These are phyloP conservation scores for Chloris gayana DNA, from an alignment of 176 grass and related monocot genomes.

Conservation along the genomic window DNA sequence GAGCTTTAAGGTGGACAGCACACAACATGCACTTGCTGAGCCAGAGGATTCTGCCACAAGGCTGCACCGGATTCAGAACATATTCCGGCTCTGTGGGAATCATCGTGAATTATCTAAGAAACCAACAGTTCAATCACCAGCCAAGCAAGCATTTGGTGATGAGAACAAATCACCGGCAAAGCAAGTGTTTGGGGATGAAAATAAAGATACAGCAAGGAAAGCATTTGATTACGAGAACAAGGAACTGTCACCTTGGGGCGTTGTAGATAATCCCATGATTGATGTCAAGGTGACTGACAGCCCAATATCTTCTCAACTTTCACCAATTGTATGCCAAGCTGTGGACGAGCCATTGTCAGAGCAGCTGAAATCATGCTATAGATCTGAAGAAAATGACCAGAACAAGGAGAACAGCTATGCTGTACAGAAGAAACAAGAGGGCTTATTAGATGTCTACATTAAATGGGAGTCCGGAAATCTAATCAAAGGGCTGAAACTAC, in stretches of 20 bases:
- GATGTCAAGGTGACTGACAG: slow-evolving; percentile 56
- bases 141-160: slow-evolving; percentile 38
- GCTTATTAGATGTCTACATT: slow-evolving; percentile 78
- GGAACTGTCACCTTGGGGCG: too few species aligned
- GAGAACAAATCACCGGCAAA: slow-evolving; percentile 41
- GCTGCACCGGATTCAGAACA: slow-evolving; percentile 75
- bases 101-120: slow-evolving; percentile 64
- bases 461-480: slow-evolving; percentile 87
- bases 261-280: slow-evolving; percentile 42
- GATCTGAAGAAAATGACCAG: slow-evolving; percentile 18
- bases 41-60: slow-evolving; percentile 50
- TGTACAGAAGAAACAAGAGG: slow-evolving; percentile 32
- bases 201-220: too few species aligned
- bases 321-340: slow-evolving; percentile 52
- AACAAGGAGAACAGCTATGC: slow-evolving; percentile 38
- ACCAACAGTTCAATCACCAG: slow-evolving; percentile 9
- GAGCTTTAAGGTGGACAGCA: slow-evolving; percentile 23
- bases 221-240: too few species aligned
- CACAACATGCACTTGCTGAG: slow-evolving; percentile 15
- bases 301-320: slow-evolving; percentile 46
- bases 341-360: slow-evolving; percentile 19
- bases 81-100: slow-evolving; percentile 91
- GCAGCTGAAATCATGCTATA: slow-evolving; percentile 33
- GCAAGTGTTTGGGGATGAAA: slow-evolving; percentile 24
- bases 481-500: slow-evolving; percentile 66